Evolutionary conservation across 345 rosid species (phyloP), one percentile per base, ranked within the genome.

Genomic region (Eucalyptus paniculata): DNA sequence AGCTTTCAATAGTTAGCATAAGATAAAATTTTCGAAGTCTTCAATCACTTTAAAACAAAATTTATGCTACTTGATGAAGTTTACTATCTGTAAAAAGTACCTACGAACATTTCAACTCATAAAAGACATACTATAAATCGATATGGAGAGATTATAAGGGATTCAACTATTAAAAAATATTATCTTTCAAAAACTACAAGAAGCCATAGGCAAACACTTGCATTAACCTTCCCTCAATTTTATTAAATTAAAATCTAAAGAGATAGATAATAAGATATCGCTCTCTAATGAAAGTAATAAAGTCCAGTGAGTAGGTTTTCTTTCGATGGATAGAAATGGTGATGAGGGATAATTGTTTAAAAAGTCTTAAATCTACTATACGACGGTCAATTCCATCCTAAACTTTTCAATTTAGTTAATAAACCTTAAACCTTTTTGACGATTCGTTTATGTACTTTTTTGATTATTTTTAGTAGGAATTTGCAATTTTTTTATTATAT

Each of bases 391-490:
- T 56, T 23, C 3, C 7, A 9, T 56, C 3, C 3, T 56, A 56
- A 56, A 56, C 5, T 56, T 2, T 56, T 56, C 3, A 23, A 56
- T 17, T 23, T 23, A 6, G 2, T 23, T 18, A 56, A 56, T 56
- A 21, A 56, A 1, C 11, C 1, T 2, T 9, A 56, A 56, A 56
- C 12, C 1, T 56, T 56, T 56, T 56, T 56, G 12, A 56, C 3
- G 2, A 56, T 56, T 23, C 1, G 12, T 10, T 18, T 21, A 56
- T 23, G 2, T 23, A 56, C 23, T 56, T 23, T 24, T 56, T 56
- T 0, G 0, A 5, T 3, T 24, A 56, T 7, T 23, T 56, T 56
- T 56, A 56, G 28, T 1, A 2, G 0, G 12, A 56, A 56, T 56
- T 56, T 56, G 60, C 60, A 54, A 8, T 54, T 54, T 54, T 21